Percentiles rank a stretch among this genome's conserved stretches.
phyloP scores from a whole-genome alignment of 1,284 basidiomycete genomes.

The Tetrapyrgos nigripes region DNA sequence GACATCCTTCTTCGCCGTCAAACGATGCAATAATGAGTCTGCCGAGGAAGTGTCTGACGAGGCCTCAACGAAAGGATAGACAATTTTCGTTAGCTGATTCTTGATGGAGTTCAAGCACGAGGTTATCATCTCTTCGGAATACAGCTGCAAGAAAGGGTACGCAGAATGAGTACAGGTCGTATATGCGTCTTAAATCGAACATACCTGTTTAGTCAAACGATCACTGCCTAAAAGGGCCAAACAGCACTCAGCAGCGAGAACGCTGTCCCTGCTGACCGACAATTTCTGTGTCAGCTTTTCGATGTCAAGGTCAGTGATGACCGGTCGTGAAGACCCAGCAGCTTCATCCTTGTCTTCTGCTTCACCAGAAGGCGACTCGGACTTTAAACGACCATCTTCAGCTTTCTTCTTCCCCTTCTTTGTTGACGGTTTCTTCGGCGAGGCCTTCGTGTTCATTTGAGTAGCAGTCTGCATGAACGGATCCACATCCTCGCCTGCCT shows the following conservation, averaged over 20 bases:
- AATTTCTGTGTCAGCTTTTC: conserved; percentile 56
- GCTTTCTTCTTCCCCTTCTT: conserved; percentile 40
- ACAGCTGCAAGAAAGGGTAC: conserved; percentile 69
- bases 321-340: conserved; percentile 12
- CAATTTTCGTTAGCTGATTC: conserved; percentile 77
- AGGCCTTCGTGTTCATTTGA: conserved; percentile 38
- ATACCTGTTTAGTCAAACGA: conserved; percentile 82
- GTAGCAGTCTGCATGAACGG: conserved; percentile 55
- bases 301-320: conserved; percentile 54
- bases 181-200: no score
- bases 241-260: conserved; percentile 83
- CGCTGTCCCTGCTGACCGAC: conserved; percentile 69
- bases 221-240: conserved; percentile 81
- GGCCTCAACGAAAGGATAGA: conserved; percentile 90
- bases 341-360: conserved; percentile 34
- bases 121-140: conserved; percentile 91
- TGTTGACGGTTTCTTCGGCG: conserved; percentile 43
- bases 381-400: conserved; percentile 36
- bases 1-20: conserved; percentile 42
- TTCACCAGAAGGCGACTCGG: conserved; percentile 36
- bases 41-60: conserved; percentile 46
- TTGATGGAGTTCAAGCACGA: conserved; percentile 80
- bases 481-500: conserved; percentile 73
- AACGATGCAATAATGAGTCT: conserved; percentile 58
- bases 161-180: conserved; percentile 3